Evolutionary conservation across 148 eudicot species (phyloP).

Genomic region (Diospyros lotus): DNA sequence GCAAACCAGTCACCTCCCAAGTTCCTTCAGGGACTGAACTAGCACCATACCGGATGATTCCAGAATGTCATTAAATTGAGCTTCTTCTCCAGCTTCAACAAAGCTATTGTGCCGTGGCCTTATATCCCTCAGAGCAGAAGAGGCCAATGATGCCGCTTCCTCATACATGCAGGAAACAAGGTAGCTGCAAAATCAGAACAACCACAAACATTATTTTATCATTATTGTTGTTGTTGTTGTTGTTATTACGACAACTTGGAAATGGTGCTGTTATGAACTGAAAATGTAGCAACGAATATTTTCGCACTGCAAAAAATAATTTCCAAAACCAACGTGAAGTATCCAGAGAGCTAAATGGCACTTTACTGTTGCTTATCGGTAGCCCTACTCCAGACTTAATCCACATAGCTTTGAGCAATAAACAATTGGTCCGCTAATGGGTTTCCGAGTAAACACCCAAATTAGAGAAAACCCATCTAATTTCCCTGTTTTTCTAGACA

Average conservation of each 20-base stretch:
- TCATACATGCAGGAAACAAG: conserved; percentile 74
- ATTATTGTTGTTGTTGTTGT: too few relatives aligned
- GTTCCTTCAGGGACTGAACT: conserved; percentile 62
- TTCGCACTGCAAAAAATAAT: too few relatives aligned
- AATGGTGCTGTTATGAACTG: too few relatives aligned
- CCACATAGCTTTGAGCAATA: not conserved
- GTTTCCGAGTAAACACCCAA: not conserved
- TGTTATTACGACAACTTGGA: too few relatives aligned
- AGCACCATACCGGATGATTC: conserved; percentile 85
- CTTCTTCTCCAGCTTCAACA: conserved; percentile 16
- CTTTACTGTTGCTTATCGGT: too few relatives aligned
- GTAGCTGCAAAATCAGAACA: conserved; percentile 42
- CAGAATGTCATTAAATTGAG: conserved; percentile 48
- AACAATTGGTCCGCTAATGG: not conserved
- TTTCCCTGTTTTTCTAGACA: not conserved
- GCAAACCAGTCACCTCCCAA: conserved; percentile 36
- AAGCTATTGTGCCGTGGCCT: conserved; percentile 12
- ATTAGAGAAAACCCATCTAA: not conserved
- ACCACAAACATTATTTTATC: too few relatives aligned
- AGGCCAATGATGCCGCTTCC: conserved; percentile 54
- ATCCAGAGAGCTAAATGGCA: too few relatives aligned
- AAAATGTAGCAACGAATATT: too few relatives aligned
- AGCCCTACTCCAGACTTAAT: too few relatives aligned
- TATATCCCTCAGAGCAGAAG: conserved; percentile 44
- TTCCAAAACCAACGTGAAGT: too few relatives aligned